These are phyloP conservation scores for Neurospora sp. DNA, from an alignment of 495 filamentous ascomycete genomes.

Conservation along the genomic window DNA sequence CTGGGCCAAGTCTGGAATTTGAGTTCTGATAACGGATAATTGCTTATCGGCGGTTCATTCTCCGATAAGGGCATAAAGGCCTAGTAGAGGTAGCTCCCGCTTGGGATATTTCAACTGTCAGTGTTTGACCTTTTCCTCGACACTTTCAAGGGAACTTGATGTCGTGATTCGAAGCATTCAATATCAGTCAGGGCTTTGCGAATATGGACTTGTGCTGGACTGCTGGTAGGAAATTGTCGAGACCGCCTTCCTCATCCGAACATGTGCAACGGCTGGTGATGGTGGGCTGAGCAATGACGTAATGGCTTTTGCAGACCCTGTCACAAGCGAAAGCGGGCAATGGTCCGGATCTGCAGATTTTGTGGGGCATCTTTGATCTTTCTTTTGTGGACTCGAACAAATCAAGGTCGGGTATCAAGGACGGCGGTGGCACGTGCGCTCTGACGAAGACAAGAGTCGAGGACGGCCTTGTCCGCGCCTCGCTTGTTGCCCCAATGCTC, in stretches of 20 bases:
- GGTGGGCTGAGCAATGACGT: background rate
- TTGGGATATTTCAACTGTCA: background rate
- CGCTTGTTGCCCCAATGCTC: background rate
- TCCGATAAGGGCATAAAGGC: background rate
- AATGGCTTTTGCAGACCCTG: background rate
- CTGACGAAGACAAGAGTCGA: background rate
- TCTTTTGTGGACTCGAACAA: background rate
- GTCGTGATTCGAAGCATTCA: background rate
- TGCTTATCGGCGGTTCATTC: background rate
- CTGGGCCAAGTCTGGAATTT: background rate
- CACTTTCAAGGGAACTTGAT: background rate
- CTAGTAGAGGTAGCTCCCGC: background rate
- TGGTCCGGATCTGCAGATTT: background rate
- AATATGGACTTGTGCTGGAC: background rate
- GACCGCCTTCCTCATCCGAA: background rate
- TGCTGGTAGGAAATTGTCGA: background rate
- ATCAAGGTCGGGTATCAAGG: background rate
- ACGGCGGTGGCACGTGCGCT: background rate
- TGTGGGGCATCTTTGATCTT: background rate
- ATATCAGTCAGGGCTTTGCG: background rate
- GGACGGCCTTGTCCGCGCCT: background rate
- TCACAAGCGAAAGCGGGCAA: background rate
- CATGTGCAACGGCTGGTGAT: background rate
- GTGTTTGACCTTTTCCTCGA: background rate
- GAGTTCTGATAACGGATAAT: background rate